Evolutionary conservation across 176 grass and related monocot species (phyloP), one percentile per base, ranked within the genome.

Genomic region (Oryza coarctata): DNA sequence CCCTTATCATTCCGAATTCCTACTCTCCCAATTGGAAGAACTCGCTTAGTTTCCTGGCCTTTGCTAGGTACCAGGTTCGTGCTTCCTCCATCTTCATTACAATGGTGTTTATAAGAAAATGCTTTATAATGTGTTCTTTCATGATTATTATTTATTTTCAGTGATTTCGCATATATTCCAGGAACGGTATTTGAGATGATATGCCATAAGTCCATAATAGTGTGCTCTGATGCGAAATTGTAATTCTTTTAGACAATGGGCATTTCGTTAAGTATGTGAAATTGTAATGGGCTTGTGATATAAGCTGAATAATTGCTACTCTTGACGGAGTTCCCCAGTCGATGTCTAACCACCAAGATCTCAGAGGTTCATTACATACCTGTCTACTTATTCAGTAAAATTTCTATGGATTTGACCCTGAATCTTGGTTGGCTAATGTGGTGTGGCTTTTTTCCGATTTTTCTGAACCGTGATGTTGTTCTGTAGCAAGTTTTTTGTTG

Each of bases 291-390:
- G 83, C 83, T 62, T 22, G 49, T 90, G 79, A 81, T 89, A 82
- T 85, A 66, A 83, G n/a, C 44, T 79, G 86, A 72, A 82, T 90
- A 79, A 83, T 15, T 15, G 2, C 3, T 90, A 86, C 79, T 86
- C 79, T 86, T 83, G 79, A 83, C 79, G 79, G 84, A 74, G 8
- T 0, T 31, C 25, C 68, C 78, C 61, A 78, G 70, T 82, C 82
- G 88, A 86, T 82, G 88, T 28, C 9, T 26, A 29, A 82, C 79
- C 83, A 78, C 83, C 83, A 90, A 90, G 74, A 90, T 83, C 84
- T 86, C 74, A n/a, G 84, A 82, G 73, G 78, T 66, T 71, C 28
- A 28, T 72, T 30, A 12, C 43, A n/a, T 5, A 45, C 12, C 10
- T 45, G 12, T 45, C 3, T 45, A 45, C 1, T 45, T 45, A 1